Base-by-base conservation (phyloP, 345 rosid genomes). In the Salix viminalis region DNA sequence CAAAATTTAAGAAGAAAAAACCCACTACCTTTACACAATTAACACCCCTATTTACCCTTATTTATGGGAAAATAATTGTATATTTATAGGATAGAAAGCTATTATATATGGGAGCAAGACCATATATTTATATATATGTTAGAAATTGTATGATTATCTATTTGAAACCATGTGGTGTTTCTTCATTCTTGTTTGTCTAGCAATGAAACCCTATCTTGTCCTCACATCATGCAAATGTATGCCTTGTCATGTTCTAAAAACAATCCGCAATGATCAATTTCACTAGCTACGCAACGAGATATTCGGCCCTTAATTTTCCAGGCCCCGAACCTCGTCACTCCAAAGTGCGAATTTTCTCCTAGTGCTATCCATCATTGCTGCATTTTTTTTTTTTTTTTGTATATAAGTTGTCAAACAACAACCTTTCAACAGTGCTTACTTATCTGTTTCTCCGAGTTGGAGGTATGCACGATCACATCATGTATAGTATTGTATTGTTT, bases 401-500 rank as follows among this genome's bases (percentile, higher is more conserved):
- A 5, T 26, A 19, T 61, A 64, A 28, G 64, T 39, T 75, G 24
- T 37, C 56, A 14, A 69, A 32, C 34, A 34, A 34, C 61, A 34
- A 60, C 15, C 50, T 78, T 69, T 70, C 44, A 36, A 16, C n/a
- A 8, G 28, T 39, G 13, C 52, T 24, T 61, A 10, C 21, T 6
- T 44, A 37, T 18, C 5, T 30, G 7, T 46, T 50, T 30, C 30
- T 69, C 39, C 24, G 67, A 23, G 32, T 52, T 23, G 41, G 72
- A 4, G 67, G 37, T 24, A 37, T 64, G 76, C 23, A 75, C 13
- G 72, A 77, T 84, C 80, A 87, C 81, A 83, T 83, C 85, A 73
- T 61, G 62, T 13, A 71, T 15, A 74, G 71, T 78, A 26, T 46
- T 34, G 36, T 34, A 24, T 24, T 24, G 26, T 24, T 23, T 69